Conservation (phyloP, 805 yeast genomes). For the Jamesozyma rosinii region DNA sequence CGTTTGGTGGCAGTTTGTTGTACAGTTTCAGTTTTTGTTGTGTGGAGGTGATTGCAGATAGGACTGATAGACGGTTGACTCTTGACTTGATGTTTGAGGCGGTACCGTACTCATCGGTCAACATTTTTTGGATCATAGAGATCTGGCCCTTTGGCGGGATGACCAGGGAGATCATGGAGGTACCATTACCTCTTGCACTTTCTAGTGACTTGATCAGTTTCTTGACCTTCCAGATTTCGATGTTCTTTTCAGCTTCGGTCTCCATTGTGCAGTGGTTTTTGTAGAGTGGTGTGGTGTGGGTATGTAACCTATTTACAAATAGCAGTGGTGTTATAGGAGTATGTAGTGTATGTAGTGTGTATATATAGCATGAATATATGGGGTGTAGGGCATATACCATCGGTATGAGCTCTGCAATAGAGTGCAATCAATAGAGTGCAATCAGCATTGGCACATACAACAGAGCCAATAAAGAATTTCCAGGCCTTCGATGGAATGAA, state of each 20-base stretch:
- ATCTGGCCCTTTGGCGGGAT: slow-evolving; percentile 95
- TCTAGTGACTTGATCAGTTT: slow-evolving; percentile 83
- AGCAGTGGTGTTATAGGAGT: too few species aligned
- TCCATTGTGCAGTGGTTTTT: neutral
- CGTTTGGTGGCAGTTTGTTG: slow-evolving; percentile 84
- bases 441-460: too few species aligned
- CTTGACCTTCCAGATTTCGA: slow-evolving; percentile 98
- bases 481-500: neutral
- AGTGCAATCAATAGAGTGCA: too few species aligned
- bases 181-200: slow-evolving; percentile 94
- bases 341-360: neutral
- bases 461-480: too few species aligned
- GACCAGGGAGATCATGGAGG: slow-evolving; percentile 94
- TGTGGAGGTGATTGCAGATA: slow-evolving; percentile 95
- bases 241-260: slow-evolving; percentile 86
- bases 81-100: slow-evolving; percentile 97
- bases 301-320: too few species aligned
- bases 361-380: too few species aligned
- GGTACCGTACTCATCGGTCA: slow-evolving; percentile 97
- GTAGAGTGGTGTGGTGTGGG: too few species aligned
- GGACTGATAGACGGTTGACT: slow-evolving; percentile 89
- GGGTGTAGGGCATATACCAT: too few species aligned
- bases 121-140: slow-evolving; percentile 76
- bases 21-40: slow-evolving; percentile 92
- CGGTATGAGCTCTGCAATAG: too few species aligned